Evolutionary conservation across 352 stramenopile genomes (phyloP).

Genomic region (Pythium aphanidermatum): DNA sequence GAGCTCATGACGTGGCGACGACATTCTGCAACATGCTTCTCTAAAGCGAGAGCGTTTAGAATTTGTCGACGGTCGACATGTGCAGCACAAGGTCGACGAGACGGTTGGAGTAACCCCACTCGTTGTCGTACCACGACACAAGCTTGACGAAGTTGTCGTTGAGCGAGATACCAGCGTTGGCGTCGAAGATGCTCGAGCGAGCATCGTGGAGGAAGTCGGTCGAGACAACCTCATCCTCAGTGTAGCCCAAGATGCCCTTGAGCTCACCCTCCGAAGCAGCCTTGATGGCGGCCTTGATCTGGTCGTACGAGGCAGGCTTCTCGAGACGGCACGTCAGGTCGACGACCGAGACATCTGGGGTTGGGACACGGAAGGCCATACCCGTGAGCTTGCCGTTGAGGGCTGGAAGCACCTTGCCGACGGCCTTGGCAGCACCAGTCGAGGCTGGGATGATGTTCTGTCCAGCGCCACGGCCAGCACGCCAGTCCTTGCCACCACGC

Average conservation of each 20-base stretch:
- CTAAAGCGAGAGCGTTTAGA: conserved; percentile 21
- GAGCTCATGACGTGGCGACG: too few species aligned
- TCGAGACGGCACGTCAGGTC: conserved; percentile 88
- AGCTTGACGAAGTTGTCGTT: conserved; percentile 96
- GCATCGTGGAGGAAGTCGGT: conserved; percentile 87
- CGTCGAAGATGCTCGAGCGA: conserved; percentile 92
- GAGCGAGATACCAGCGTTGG: conserved; percentile 92
- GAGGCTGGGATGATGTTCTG: conserved; percentile 92
- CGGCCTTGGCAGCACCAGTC: conserved; percentile 58
- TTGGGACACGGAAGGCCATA: conserved; percentile 95
- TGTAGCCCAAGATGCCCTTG: conserved; percentile 91
- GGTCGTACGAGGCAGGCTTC: conserved; percentile 86
- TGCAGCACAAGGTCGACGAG: conserved; percentile 62
- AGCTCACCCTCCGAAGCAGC: conserved; percentile 84
- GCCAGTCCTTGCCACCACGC: conserved; percentile 92
- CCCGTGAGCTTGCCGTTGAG: conserved; percentile 92
- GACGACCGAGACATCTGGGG: conserved; percentile 93
- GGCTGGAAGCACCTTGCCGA: conserved; percentile 33
- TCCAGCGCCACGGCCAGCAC: conserved; percentile 86
- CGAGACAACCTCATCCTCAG: conserved; percentile 90
- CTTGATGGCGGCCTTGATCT: conserved; percentile 91
- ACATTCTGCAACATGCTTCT: too few species aligned
- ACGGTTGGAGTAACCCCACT: conserved; percentile 92
- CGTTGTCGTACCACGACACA: conserved; percentile 94
- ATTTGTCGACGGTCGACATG: conserved; percentile 47